Evolutionary conservation across 495 filamentous ascomycete species (phyloP).

Genomic region (Lineolata rhizophorae): DNA sequence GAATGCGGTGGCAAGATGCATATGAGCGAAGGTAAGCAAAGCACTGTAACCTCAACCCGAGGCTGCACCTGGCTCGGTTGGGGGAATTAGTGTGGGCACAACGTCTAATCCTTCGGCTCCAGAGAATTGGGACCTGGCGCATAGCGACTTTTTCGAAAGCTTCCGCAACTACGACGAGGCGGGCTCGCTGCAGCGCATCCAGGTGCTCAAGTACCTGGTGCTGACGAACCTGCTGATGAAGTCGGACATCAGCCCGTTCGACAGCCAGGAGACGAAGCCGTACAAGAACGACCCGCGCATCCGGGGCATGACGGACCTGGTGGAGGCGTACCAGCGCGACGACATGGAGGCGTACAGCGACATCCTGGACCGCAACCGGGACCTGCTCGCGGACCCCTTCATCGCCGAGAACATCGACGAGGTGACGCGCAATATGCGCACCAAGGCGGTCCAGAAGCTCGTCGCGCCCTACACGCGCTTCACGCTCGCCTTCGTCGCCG

Average conservation of each 20-base stretch:
- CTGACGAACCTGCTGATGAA: conserved; percentile 97
- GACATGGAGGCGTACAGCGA: conserved; percentile 83
- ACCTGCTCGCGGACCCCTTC: conserved; percentile 79
- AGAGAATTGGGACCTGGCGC: conserved; percentile 95
- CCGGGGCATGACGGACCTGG: conserved; percentile 87
- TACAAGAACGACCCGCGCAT: conserved; percentile 93
- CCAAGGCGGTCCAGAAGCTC: conserved; percentile 79
- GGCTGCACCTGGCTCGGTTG: background rate
- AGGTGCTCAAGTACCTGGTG: conserved; percentile 92
- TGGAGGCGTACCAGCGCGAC: conserved; percentile 88
- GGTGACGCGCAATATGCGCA: conserved; percentile 94
- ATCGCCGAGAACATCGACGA: conserved; percentile 99
- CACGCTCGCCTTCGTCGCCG: conserved; percentile 63
- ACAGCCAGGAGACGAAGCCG: conserved; percentile 97
- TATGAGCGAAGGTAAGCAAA: conserved; percentile 64
- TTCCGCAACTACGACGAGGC: conserved; percentile 99
- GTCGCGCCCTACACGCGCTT: conserved; percentile 92
- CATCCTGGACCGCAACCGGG: conserved; percentile 69
- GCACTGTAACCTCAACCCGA: too few relatives aligned
- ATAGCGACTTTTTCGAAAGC: conserved; percentile 94
- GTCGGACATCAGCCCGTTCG: conserved; percentile 97
- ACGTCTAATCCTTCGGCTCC: conserved; percentile 4
- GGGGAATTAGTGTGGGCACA: background rate
- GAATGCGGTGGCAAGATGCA: conserved; percentile 99
- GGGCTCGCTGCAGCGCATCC: conserved; percentile 84